Evolutionary conservation across 768 basidiomycete species (phyloP), one percentile per base, ranked within the genome.

Genomic region (Aureoboletus auriporus): DNA sequence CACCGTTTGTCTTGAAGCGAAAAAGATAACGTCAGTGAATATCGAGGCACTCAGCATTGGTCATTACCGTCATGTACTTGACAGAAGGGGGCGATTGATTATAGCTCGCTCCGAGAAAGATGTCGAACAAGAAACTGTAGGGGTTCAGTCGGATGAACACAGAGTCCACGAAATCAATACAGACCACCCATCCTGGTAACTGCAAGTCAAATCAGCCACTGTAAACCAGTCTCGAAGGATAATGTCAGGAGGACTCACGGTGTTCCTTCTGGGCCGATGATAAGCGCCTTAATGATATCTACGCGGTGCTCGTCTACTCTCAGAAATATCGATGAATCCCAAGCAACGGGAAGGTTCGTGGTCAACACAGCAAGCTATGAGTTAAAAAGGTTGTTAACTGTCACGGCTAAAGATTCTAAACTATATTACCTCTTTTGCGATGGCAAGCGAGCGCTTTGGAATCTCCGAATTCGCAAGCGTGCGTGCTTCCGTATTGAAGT

Each of bases 261-360:
- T 36, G 93, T 95, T 44, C 88, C 91, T 73, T 93, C 90, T 9
- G 93, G 93, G 1, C 93, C 94, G 17, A 89, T 90, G 53, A 92
- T 89, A 16, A 91, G 68, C n/a, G 87, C 88, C 62, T 94, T 95
- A 67, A 94, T 92, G 40, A 94, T 77, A 62, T 93, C 93, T 12
- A 93, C 90, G 11, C 93, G 82, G 13, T 80, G 84, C 70, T 96
- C 94, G 63, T 97, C 94, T 5, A 95, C 93, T 44, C 89, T 79
- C 49, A 97, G 69, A 70, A 95, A 96, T 54, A 97, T 85, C 1
- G 91, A 94, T 5, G 93, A 95, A 59, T 92, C 83, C 89, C 92
- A 96, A 6, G 90, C 86, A 12, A 92, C 85, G n/a, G 94, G 94
- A 23, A 97, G 73, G 62, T 93, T 94, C 10, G 92, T 93, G 3